Conservation (phyloP, 192 early-diverging fungal genomes). For the Umbelopsis isabellina region DNA sequence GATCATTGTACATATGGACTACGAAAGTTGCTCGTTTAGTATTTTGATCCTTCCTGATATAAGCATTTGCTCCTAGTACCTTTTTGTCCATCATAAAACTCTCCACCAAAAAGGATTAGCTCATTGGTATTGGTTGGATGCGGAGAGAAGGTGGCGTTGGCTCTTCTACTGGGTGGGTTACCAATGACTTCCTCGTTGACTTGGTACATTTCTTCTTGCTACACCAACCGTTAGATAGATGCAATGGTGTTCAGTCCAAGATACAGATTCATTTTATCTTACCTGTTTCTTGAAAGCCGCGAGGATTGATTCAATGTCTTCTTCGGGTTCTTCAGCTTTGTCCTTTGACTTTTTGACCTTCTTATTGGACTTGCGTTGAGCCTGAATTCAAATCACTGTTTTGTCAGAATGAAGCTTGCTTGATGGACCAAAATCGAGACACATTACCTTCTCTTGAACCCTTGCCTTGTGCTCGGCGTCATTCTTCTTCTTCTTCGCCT, state of each 20-base stretch:
- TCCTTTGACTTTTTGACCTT: constrained; percentile 49
- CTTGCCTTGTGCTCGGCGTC: constrained; percentile 50
- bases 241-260: background rate
- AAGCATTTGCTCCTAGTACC: background rate
- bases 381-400: background rate
- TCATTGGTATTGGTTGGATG: constrained; percentile 63
- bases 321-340: constrained; percentile 54
- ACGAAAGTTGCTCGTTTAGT: background rate
- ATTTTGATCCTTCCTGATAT: background rate
- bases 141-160: constrained; percentile 60
- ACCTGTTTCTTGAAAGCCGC: constrained; percentile 60
- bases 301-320: constrained; percentile 71
- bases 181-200: constrained; percentile 59
- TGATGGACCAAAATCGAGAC: background rate
- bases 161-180: constrained; percentile 54
- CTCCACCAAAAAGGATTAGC: constrained; percentile 70
- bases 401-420: background rate
- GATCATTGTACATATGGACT: constrained; percentile 64
- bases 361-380: constrained; percentile 39
- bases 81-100: constrained; percentile 64
- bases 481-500: constrained; percentile 51
- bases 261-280: background rate
- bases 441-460: constrained; percentile 32
- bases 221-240: background rate
- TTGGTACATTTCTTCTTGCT: constrained; percentile 55